A percentile compares a stretch with the other conserved stretches of the same genome.
phyloP scores from a whole-genome alignment of 2,329 filamentous ascomycete genomes.

The Fusarium torreyae region DNA sequence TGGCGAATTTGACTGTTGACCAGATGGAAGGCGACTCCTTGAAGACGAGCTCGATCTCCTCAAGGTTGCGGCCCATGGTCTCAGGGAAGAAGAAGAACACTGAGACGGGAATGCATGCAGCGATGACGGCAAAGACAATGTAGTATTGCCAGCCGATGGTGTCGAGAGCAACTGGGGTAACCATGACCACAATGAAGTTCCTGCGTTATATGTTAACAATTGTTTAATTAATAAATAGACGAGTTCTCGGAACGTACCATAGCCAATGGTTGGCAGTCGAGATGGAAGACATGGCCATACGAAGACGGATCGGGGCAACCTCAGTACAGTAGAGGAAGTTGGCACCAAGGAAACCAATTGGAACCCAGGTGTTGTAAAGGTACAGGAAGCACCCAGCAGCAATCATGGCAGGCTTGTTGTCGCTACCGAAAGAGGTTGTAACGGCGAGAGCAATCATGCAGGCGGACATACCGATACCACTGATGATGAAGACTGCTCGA shows the following conservation, averaged over 20 bases:
- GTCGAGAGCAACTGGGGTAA: slow-evolving; percentile 75
- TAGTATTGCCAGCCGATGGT: slow-evolving; percentile 68
- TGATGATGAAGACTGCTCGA: slow-evolving; percentile 47
- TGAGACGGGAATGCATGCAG: slow-evolving; percentile 60
- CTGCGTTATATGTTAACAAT: slow-evolving; percentile 28
- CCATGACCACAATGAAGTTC: slow-evolving; percentile 68
- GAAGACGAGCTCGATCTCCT: slow-evolving; percentile 52
- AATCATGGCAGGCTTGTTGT: slow-evolving; percentile 45
- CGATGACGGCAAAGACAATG: slow-evolving; percentile 62
- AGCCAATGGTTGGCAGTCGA: slow-evolving; percentile 62
- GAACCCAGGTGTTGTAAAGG: slow-evolving; percentile 78
- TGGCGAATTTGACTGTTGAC: slow-evolving; percentile 41
- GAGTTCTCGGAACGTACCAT: slow-evolving; percentile 34
- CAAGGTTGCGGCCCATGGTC: slow-evolving; percentile 50
- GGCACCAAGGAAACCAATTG: slow-evolving; percentile 74
- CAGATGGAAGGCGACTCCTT: slow-evolving; percentile 36
- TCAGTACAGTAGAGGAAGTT: slow-evolving; percentile 73
- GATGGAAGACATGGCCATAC: slow-evolving; percentile 64
- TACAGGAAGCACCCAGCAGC: slow-evolving; percentile 66
- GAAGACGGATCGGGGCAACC: slow-evolving; percentile 64
- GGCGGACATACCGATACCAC: slow-evolving; percentile 47
- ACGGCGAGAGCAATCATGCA: slow-evolving; percentile 50
- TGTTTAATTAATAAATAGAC: slow-evolving; percentile 47
- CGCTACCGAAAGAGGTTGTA: slow-evolving; percentile 41
- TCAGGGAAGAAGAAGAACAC: slow-evolving; percentile 58